Evolutionary conservation across 2,329 filamentous ascomycete genomes (phyloP), one percentile per base, ranked within the genome.

Genomic region (Phaeosphaeria sp.): DNA sequence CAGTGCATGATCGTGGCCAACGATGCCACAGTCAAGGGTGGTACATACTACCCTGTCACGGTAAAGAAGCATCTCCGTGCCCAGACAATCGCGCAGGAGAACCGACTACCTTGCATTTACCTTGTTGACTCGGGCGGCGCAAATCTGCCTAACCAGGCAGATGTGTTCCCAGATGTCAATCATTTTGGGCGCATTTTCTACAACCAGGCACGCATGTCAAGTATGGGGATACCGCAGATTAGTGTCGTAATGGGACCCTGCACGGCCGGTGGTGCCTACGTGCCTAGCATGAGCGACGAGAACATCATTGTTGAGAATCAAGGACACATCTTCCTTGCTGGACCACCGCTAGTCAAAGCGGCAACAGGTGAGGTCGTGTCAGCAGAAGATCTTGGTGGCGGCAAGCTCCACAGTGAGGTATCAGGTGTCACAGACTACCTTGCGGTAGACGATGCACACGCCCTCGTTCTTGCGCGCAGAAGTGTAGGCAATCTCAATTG

Each of bases 131-230:
- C 93, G 5, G 94, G 95, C 47, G 94, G 94, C 63, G 95, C 93
- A 56, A 97, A 98, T 77, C 86, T 99, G 18, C 95, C 93, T 15
- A 91, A 97, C 72, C 94, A 99, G 79, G 90, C 93, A 39, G 92
- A 97, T 73, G 94, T 98, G 56, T 98, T 99, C 77, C 95, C 94
- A 1, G 94, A 98, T 77, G 85, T 89, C 64, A 92, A 97, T 54
- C 94, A 98, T 78, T 98, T 99, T 74, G 93, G 94, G 36, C 91
- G 94, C 65, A 97, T 98, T 75, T 99, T 99, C 83, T 99, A 90
- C 84, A 97, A 99, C 80, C 94, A 99, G 79, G 94, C 95, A 2
- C 85, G 92, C 71, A 97, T 98, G 93, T 95, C 91, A 66, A 86
- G 90, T 1, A 81, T 89, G 65, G 92, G 93, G 4, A 96, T 98